phyloP scores from a whole-genome alignment of 2,329 filamentous ascomycete species.

The Aspergillus piperis region DNA sequence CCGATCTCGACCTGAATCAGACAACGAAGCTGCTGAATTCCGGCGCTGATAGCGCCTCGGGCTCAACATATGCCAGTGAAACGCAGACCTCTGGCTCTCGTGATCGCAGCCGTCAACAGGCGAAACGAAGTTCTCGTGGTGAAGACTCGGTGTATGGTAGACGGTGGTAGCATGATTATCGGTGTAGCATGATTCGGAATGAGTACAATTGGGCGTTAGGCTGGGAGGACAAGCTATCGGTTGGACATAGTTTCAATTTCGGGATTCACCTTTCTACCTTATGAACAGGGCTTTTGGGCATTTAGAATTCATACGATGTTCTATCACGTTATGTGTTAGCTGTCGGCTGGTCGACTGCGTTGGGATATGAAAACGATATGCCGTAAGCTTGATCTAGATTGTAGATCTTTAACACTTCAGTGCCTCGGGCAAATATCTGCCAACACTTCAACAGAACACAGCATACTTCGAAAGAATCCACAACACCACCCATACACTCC shows the following conservation, averaged over 20 bases:
- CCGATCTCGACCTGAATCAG: constrained; percentile 41
- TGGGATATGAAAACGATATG: too few relatives aligned
- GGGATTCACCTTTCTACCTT: neutral
- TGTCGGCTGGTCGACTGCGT: rapidly evolving
- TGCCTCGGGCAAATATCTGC: too few relatives aligned
- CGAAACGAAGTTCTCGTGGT: constrained; percentile 8
- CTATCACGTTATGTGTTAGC: too few relatives aligned
- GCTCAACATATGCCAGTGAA: neutral
- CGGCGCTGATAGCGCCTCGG: constrained; percentile 10
- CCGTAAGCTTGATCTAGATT: too few relatives aligned
- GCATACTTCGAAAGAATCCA: too few relatives aligned
- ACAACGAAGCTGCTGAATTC: constrained; percentile 34
- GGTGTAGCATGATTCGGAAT: neutral
- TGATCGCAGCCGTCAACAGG: constrained; percentile 15
- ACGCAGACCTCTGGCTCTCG: constrained; percentile 8
- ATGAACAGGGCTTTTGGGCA: neutral
- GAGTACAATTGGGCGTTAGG: neutral
- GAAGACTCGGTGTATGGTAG: constrained; percentile 33
- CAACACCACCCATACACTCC: too few relatives aligned
- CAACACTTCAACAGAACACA: too few relatives aligned
- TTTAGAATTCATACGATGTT: neutral
- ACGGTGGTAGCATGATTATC: constrained; percentile 24
- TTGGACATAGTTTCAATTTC: neutral
- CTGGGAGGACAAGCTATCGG: neutral
- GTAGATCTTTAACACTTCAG: too few relatives aligned